A percentile compares a stretch with the other conserved stretches of the same genome.
These are phyloP conservation scores for Lecanoromycetidae sp. DNA, from an alignment of 2,329 filamentous ascomycete species.

Conservation along the genomic window DNA sequence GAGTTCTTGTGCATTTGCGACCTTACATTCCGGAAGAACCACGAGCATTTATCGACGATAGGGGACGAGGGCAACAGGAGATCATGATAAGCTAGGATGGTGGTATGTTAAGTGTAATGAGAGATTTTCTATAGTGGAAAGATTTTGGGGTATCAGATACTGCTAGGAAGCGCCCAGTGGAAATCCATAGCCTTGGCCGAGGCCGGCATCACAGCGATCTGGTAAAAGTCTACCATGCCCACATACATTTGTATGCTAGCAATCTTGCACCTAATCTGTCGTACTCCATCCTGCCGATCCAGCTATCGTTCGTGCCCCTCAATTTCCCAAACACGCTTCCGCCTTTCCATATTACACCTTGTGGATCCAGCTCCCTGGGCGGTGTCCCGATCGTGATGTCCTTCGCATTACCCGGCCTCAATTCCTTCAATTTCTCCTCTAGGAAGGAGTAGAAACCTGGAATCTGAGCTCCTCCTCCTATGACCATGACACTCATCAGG, in stretches of 20 bases:
- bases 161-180: too few relatives aligned
- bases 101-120: too few relatives aligned
- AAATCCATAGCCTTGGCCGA: too few relatives aligned
- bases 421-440: slow-evolving; percentile 65
- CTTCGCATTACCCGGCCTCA: slow-evolving; percentile 51
- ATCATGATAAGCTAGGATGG: too few relatives aligned
- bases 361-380: slow-evolving; percentile 90
- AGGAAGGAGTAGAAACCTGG: slow-evolving; percentile 69
- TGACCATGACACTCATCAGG: slow-evolving; percentile 77
- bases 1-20: too few relatives aligned
- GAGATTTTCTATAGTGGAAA: too few relatives aligned
- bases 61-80: too few relatives aligned
- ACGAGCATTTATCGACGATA: too few relatives aligned
- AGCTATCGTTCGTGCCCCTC: slow-evolving; percentile 77
- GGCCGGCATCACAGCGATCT: not conserved
- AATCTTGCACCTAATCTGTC: slow-evolving; percentile 71
- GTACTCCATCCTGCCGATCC: slow-evolving; percentile 81
- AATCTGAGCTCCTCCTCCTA: slow-evolving; percentile 73
- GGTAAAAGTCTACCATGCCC: slow-evolving; percentile 36
- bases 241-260: slow-evolving; percentile 69
- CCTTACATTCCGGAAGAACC: too few relatives aligned
- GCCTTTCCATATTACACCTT: slow-evolving; percentile 97
- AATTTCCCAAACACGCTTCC: slow-evolving; percentile 92
- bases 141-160: too few relatives aligned
- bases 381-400: slow-evolving; percentile 54